phyloP scores from a whole-genome alignment of 352 stramenopile genomes.

The Pythium volutum region DNA sequence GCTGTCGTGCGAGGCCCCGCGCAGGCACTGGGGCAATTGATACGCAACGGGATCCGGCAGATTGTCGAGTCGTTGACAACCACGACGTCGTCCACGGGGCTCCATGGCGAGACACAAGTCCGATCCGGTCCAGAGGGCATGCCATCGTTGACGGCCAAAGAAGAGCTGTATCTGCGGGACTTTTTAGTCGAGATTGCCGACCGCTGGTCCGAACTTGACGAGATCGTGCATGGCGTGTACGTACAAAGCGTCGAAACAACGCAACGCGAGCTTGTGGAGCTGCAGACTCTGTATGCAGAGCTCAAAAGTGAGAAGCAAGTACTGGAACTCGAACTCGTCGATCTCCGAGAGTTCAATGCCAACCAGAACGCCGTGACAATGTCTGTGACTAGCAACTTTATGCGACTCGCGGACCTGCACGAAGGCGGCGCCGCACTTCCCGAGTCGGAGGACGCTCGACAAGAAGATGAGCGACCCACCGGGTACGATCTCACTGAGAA shows the following conservation, averaged over 20 bases:
- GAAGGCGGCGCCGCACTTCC: neutral
- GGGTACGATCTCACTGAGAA: slow-evolving; percentile 16
- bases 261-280: slow-evolving; percentile 5
- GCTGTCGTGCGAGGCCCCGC: slow-evolving; percentile 44
- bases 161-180: slow-evolving; percentile 20
- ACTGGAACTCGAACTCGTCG: slow-evolving; percentile 20
- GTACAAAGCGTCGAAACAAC: neutral
- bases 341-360: slow-evolving; percentile 22
- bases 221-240: slow-evolving; percentile 5
- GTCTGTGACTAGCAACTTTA: slow-evolving; percentile 22
- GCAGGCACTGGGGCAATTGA: slow-evolving; percentile 40
- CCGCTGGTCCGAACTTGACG: slow-evolving; percentile 17
- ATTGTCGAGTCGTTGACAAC: slow-evolving; percentile 24
- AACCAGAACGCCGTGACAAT: slow-evolving; percentile 13
- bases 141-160: slow-evolving; percentile 20
- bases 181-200: slow-evolving; percentile 24
- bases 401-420: slow-evolving; percentile 18
- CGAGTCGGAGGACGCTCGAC: neutral
- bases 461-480: slow-evolving; percentile 3
- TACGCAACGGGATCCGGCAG: slow-evolving; percentile 50
- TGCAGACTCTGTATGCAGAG: neutral
- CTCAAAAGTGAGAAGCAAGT: slow-evolving; percentile 7
- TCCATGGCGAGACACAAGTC: neutral
- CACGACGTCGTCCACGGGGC: neutral
- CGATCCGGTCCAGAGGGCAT: neutral